Conservation (phyloP, 2,329 filamentous ascomycete genomes). For the Fulvia fulva region DNA sequence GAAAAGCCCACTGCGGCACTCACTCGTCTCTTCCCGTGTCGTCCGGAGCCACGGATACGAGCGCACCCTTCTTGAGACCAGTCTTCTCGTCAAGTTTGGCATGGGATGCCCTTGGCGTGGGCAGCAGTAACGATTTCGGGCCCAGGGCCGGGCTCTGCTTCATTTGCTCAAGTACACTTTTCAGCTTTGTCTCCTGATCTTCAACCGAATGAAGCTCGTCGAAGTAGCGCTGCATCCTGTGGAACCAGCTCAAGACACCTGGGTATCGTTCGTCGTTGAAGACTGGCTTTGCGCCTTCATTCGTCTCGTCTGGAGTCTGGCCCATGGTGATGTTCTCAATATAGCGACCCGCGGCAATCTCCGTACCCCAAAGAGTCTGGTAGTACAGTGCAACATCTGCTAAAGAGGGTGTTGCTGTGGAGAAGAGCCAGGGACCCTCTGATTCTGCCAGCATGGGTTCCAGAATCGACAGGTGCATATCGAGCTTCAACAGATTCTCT, state of each 20-base stretch:
- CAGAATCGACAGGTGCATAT: constrained; percentile 37
- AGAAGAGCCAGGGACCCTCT: constrained; percentile 35
- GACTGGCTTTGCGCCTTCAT: constrained; percentile 26
- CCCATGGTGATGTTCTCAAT: constrained; percentile 37
- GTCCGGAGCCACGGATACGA: constrained; percentile 37
- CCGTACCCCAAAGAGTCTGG: constrained; percentile 38
- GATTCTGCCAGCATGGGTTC: constrained; percentile 34
- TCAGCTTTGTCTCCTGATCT: constrained; percentile 17
- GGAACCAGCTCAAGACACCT: constrained; percentile 35
- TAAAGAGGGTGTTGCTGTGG: constrained; percentile 33
- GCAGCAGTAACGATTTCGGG: constrained; percentile 28
- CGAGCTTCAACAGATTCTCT: constrained; percentile 36
- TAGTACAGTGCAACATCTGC: constrained; percentile 39
- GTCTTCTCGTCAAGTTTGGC: constrained; percentile 28
- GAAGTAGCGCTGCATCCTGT: constrained; percentile 33
- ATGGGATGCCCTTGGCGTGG: constrained; percentile 28
- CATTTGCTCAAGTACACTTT: constrained; percentile 27
- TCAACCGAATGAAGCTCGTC: constrained; percentile 30
- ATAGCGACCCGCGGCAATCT: constrained; percentile 36
- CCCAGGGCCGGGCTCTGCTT: constrained; percentile 23
- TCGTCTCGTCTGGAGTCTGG: constrained; percentile 27
- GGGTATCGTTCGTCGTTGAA: constrained; percentile 39
- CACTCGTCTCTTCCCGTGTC: constrained; percentile 38
- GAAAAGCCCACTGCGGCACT: not conserved
- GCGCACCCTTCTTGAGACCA: constrained; percentile 31